A percentile compares a stretch with the other conserved stretches of the same genome.
Evolutionary conservation across 305 asterid genomes (phyloP).

Genomic region (Fraxinus nigra): DNA sequence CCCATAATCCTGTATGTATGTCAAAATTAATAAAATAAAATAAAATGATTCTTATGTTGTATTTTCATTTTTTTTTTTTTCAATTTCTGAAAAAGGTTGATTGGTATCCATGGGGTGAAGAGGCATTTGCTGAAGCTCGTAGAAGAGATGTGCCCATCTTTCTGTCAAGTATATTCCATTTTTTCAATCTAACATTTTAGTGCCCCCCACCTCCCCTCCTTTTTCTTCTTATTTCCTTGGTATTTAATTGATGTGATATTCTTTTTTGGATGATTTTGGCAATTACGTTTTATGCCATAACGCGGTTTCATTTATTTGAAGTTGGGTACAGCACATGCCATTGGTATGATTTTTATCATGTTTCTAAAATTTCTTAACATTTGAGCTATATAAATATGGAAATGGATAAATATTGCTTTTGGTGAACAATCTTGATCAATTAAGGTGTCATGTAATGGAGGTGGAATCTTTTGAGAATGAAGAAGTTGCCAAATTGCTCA

Average conservation of each 20-base stretch:
- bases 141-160: conserved; percentile 82
- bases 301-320: conserved; percentile 39
- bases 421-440: conserved; percentile 3
- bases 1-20: conserved; percentile 76
- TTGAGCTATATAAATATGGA: conserved; percentile 2
- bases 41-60: background rate
- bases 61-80: no score
- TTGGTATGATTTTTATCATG: conserved; percentile 54
- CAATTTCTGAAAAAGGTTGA: conserved; percentile 49
- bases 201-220: background rate
- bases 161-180: conserved; percentile 57
- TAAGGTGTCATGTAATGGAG: conserved; percentile 99
- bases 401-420: conserved; percentile 6
- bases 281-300: conserved; percentile 7
- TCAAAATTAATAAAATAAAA: background rate
- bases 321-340: conserved; percentile 99
- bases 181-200: background rate
- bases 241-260: background rate
- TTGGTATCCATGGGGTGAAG: conserved; percentile 99
- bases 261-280: conserved; percentile 1
- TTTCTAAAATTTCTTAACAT: background rate
- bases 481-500: conserved; percentile 76
- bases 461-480: conserved; percentile 90
- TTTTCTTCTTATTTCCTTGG: background rate
- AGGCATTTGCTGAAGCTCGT: conserved; percentile 89